A percentile compares a stretch with the other conserved stretches of the same genome.
These are phyloP conservation scores for Leavenworthia alabamica DNA, from an alignment of 345 rosid genomes.

Conservation along the genomic window DNA sequence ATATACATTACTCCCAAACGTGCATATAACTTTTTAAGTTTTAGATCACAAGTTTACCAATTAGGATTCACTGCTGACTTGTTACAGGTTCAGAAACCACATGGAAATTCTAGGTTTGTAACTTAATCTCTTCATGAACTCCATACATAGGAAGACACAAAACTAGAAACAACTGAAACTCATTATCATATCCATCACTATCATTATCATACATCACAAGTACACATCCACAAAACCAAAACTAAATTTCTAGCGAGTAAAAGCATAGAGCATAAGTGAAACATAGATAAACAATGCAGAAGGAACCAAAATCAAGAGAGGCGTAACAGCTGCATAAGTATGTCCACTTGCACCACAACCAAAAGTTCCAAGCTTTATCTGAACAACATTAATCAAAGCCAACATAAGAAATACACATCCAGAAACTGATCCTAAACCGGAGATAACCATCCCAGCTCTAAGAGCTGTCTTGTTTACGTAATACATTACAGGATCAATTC, in stretches of 20 bases:
- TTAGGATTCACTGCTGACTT: too few species aligned
- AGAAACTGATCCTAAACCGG: constrained; percentile 61
- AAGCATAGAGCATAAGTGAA: constrained; percentile 54
- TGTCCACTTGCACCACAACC: constrained; percentile 65
- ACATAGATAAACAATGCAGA: constrained; percentile 48
- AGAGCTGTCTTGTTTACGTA: constrained; percentile 52
- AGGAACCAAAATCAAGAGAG: constrained; percentile 71
- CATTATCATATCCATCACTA: too few species aligned
- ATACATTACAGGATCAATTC: constrained; percentile 21
- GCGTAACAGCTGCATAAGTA: constrained; percentile 57
- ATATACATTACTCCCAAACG: background rate
- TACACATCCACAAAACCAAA: too few species aligned
- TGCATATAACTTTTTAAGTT: background rate
- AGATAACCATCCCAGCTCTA: constrained; percentile 72
- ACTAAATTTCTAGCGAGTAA: constrained; percentile 39
- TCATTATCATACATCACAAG: too few species aligned
- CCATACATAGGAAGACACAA: too few species aligned
- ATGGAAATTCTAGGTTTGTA: too few species aligned
- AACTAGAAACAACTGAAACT: too few species aligned
- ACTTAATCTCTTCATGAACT: too few species aligned
- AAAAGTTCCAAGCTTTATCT: constrained; percentile 68
- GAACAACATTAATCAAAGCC: constrained; percentile 70
- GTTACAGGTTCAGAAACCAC: too few species aligned
- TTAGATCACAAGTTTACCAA: background rate
- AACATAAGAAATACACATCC: constrained; percentile 69